These are phyloP conservation scores for Linderniella brevidens DNA, from an alignment of 257 asterid genomes.

Conservation along the genomic window DNA sequence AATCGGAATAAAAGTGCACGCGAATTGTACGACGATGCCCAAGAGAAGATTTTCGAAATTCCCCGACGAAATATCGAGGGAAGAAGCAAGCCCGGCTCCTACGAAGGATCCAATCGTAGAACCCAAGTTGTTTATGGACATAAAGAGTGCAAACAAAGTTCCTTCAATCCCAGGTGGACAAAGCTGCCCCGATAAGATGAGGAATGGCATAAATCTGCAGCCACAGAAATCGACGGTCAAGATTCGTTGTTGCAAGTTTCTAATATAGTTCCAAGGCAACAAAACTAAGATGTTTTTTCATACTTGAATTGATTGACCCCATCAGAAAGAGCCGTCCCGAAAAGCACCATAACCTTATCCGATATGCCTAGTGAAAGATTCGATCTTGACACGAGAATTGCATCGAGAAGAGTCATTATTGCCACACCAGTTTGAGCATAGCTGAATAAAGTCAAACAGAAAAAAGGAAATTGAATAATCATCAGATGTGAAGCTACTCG, in stretches of 20 bases:
- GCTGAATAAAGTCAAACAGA: constrained; percentile 22
- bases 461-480: background rate
- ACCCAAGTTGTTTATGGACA: constrained; percentile 90
- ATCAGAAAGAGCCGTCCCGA: constrained; percentile 80
- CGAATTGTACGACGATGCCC: constrained; percentile 46
- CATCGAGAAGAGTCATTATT: constrained; percentile 40
- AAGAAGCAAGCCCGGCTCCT: constrained; percentile 75
- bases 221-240: background rate
- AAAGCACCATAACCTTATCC: constrained; percentile 59
- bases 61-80: constrained; percentile 73
- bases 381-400: constrained; percentile 48
- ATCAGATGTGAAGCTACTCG: background rate
- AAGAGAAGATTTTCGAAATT: constrained; percentile 53
- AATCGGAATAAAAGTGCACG: constrained; percentile 53
- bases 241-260: background rate
- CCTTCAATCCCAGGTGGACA: constrained; percentile 97
- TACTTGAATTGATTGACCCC: constrained; percentile 95
- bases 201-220: constrained; percentile 93
- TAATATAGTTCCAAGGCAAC: background rate
- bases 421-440: constrained; percentile 68
- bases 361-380: constrained; percentile 52
- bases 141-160: constrained; percentile 78
- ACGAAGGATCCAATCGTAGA: constrained; percentile 58
- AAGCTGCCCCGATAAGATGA: constrained; percentile 85
- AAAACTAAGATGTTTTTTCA: constrained; percentile 12